Conservation (phyloP, 2,329 filamentous ascomycete species). For the Teratosphaeriaceae sp. region DNA sequence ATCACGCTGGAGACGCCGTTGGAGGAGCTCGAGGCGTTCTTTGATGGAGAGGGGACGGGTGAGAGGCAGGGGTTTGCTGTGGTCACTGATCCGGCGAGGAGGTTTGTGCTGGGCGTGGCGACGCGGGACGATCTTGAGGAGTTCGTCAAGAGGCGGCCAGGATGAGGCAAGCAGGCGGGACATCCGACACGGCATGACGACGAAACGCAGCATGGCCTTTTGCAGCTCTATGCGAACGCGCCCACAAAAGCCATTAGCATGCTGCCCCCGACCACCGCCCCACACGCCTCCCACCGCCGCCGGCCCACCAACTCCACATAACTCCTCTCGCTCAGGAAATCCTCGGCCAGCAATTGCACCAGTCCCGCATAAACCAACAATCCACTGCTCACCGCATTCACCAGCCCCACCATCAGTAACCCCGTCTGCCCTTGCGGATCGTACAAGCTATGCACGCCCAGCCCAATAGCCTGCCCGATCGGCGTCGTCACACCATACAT, state of each 20-base stretch:
- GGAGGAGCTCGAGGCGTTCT: slow-evolving; percentile 88
- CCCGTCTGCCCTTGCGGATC: slow-evolving; percentile 43
- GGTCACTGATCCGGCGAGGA: slow-evolving; percentile 78
- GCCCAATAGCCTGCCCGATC: slow-evolving; percentile 44
- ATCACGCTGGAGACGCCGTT: slow-evolving; percentile 93
- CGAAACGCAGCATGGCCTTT: too few relatives aligned
- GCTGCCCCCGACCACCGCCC: slow-evolving; percentile 53
- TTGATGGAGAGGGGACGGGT: slow-evolving; percentile 57
- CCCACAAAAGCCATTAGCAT: slow-evolving; percentile 61
- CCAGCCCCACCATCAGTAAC: slow-evolving; percentile 44
- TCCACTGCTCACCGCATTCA: slow-evolving; percentile 44
- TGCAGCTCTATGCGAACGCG: slow-evolving; percentile 51
- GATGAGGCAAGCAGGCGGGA: too few relatives aligned
- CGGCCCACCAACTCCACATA: slow-evolving; percentile 53
- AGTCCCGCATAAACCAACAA: slow-evolving; percentile 44
- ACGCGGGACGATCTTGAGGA: slow-evolving; percentile 83
- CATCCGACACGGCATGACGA: too few relatives aligned
- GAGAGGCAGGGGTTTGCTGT: slow-evolving; percentile 75
- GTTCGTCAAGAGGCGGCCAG: slow-evolving; percentile 93
- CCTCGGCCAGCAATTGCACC: slow-evolving; percentile 45
- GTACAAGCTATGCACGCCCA: slow-evolving; percentile 45
- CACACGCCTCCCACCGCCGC: slow-evolving; percentile 55
- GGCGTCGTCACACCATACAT: slow-evolving; percentile 55
- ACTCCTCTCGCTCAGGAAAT: slow-evolving; percentile 56
- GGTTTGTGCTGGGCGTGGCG: slow-evolving; percentile 90